Conservation (phyloP, 768 basidiomycete species). For the Baorangia bicolor region DNA sequence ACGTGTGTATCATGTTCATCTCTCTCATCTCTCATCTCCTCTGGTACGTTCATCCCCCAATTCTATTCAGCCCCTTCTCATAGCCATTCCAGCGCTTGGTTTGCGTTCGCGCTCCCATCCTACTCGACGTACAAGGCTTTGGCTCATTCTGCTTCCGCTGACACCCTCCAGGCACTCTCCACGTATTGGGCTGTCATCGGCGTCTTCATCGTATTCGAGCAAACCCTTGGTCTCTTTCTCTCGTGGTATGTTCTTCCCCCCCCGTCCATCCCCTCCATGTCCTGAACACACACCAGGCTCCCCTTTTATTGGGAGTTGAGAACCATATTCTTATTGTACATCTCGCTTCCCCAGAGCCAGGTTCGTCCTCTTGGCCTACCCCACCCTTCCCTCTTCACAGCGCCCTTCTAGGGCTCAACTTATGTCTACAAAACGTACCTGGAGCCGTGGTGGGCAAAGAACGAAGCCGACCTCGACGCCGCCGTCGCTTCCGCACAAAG, state of each 20-base stretch:
- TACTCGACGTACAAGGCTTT: conserved; percentile 70
- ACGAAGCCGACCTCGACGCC: conserved; percentile 61
- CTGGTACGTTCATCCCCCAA: conserved; percentile 36
- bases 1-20: conserved; percentile 41
- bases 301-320: conserved; percentile 78
- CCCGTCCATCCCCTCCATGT: not conserved
- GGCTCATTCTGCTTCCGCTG: conserved; percentile 47
- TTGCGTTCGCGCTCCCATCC: conserved; percentile 62
- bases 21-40: conserved; percentile 49
- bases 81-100: conserved; percentile 69
- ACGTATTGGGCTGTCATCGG: conserved; percentile 68
- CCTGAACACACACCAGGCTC: conserved; percentile 45
- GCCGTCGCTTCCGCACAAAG: conserved; percentile 53
- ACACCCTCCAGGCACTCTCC: conserved; percentile 56
- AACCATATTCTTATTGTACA: conserved; percentile 64
- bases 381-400: conserved; percentile 5
- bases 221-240: conserved; percentile 59
- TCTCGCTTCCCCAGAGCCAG: conserved; percentile 69
- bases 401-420: conserved; percentile 55
- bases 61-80: not conserved
- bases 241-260: conserved; percentile 50
- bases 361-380: conserved; percentile 33
- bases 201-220: conserved; percentile 59
- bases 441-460: conserved; percentile 56
- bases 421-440: conserved; percentile 62